Base-by-base conservation (phyloP, 2,329 filamentous ascomycete genomes). In the Talaromyces sp. region DNA sequence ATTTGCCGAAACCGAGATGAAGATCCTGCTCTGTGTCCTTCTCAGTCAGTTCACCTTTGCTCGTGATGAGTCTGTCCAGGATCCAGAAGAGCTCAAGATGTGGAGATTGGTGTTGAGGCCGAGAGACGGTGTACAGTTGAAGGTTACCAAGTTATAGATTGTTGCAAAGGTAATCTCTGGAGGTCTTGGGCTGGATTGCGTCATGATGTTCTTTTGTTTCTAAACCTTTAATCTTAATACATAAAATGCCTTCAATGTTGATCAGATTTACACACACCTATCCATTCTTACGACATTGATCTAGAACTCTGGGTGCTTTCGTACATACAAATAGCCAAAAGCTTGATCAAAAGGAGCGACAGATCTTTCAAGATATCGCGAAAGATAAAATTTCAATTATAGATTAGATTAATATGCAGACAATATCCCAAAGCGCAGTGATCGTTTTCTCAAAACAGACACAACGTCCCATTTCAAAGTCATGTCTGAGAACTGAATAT, bases 61-160 rank as follows among this genome's bases (percentile, higher is more conserved):
- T 65, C 72, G 72, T 16, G 77, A 81, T 63, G 64, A 67, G 35
- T 67, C 65, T 31, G 71, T 75, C 6, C 69, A 71, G 3, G 75
- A 81, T 66, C 79, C 79, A 8, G 79, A 81, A 69, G 71, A 74
- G 14, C 75, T 77, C 73, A 81, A 81, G 72, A 81, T 81, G 79
- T 81, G 79, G 79, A 72, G 78, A 39, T 66, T 81, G 50, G 79
- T 81, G 16, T 66, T 81, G 67, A 69, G 79, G 60, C 79, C 79
- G 1, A 77, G 75, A 69, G 75, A 80, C 64, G 79, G 79, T 28
- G 72, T 79, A 14, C 73, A 69, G 1, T 71, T 80, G 59, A 76
- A 74, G 67, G 72, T 75, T 11, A 74, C 70, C 8, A 66, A 66
- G 42, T 35, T 66, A 16, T 64, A 60, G 12, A 21, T 8, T 14